Evolutionary conservation across 1,284 basidiomycete genomes (phyloP), one percentile per base, ranked within the genome.

Genomic region (Amylostereum areolatum): DNA sequence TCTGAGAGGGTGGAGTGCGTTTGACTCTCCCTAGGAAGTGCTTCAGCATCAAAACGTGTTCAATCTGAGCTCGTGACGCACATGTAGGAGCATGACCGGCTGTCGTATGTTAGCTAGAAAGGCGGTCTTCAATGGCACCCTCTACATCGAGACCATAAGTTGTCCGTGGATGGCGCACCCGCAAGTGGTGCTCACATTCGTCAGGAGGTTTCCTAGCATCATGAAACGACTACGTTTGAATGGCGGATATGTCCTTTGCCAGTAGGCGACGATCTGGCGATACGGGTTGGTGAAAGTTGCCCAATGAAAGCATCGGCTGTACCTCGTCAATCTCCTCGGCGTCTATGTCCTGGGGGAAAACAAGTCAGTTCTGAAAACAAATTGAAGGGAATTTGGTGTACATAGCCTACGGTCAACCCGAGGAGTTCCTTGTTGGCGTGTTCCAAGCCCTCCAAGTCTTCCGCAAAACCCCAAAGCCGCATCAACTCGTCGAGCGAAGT

Each of bases 71-170:
- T 43, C 10, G 34, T 8, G 8, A 57, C 70, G 32, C 46, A 86
- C 86, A 66, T 89, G 86, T 46, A 89, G 74, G n/a, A 89, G 77
- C 24, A 89, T 66, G 10, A 84, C 77, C 1, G 85, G 86, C 55
- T 78, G 78, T 5, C 61, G 75, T 46, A 89, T 75, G 34, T 65
- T 59, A n/a, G 72, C 71, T 24, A 79, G 67, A 50, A 74, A 67
- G 34, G 74, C 70, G 31, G 71, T 56, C 27, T 59, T 73, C 49
- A 87, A 61, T 6, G 74, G 71, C 40, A 71, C 72, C 59, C 83
- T 72, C 83, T 87, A 59, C 12, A 34, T 11, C 40, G 46, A 33
- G 9, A 2, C 11, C 31, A 11, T 25, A 25, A 32, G 31, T 8
- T 12, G 6, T 6, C 29, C 44, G 31, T 51, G 44, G 25, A 31